phyloP scores from a whole-genome alignment of 2,329 filamentous ascomycete genomes.

The Cladosporium velox region DNA sequence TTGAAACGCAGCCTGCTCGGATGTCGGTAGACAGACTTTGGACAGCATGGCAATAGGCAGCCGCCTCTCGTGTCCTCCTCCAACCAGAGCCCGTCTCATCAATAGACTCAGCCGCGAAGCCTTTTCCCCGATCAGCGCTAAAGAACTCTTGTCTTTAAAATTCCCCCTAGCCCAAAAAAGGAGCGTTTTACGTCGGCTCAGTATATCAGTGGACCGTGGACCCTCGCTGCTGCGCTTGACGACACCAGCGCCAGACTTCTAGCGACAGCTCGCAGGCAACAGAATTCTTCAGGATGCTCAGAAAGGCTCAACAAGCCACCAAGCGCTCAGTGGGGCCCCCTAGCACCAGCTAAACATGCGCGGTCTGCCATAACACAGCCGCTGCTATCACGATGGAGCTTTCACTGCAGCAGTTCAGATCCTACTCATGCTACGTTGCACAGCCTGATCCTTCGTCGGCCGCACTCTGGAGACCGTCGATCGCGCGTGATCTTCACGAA shows the following conservation, averaged over 20 bases:
- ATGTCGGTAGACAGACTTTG: background rate
- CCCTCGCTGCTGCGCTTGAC: background rate
- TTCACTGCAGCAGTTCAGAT: background rate
- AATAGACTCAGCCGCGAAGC: background rate
- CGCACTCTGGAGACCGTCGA: background rate
- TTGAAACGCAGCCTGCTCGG: background rate
- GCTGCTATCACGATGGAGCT: background rate
- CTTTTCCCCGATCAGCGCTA: background rate
- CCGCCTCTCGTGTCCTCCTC: background rate
- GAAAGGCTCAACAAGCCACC: background rate
- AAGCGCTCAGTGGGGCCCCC: background rate
- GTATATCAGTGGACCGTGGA: background rate
- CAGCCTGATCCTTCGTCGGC: conserved; percentile 4
- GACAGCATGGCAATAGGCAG: background rate
- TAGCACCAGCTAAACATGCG: background rate
- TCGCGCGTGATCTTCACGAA: background rate
- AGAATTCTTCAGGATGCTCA: background rate
- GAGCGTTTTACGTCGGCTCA: background rate
- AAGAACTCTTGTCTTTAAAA: background rate
- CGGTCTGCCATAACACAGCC: background rate
- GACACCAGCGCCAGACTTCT: background rate
- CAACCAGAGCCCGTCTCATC: background rate
- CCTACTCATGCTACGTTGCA: background rate
- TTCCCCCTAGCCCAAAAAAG: background rate
- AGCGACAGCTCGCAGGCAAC: background rate